Base-by-base conservation (phyloP, 2,329 filamentous ascomycete genomes). In the Cercospora nicotianae region DNA sequence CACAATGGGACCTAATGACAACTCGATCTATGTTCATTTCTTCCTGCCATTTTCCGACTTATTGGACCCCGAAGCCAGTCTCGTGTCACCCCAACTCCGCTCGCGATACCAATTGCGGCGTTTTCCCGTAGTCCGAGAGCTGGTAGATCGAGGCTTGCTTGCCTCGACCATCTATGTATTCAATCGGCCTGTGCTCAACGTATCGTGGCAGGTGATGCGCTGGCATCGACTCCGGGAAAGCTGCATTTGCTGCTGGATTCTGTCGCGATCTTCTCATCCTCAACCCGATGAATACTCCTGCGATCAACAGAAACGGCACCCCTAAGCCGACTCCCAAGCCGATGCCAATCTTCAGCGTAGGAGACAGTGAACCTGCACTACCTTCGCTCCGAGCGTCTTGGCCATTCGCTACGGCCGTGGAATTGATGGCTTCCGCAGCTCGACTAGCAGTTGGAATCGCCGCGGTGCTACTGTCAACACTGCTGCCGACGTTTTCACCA, bases 261-360 rank as follows among this genome's bases (percentile, higher is more conserved):
- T 12, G 39, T n/a, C 33, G 59, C 39, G 31, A 42, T 20, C 5
- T 60, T n/a, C 39, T 36, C 59, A 60, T 36, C 23, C 59, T 45
- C 16, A 60, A 42, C 20, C 59, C 59, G 12, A 60, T 45, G 7
- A 60, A 42, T 26, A 12, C 59, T 5, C 59, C 59, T 28, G 30
- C 5, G 13, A 28, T 23, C 31, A 60, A 28, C 20, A 60, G 7
- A 9, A 60, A 39, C 0, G 58, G 58, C 23, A 48, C 60, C 2
- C 60, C 60, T 13, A 63, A 42, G 12, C 39, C 60, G 2, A 63
- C 28, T 8, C 60, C 60, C 8, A 63, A 5, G n/a, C 60, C 60
- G 33, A 63, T 30, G 39, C 60, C 60, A 48, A 51, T 63, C 39
- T 33, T 63, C 18, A 63, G 26, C 23, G 39, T 48, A 10, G 45